Evolutionary conservation across 345 rosid genomes (phyloP), one percentile per base, ranked within the genome.

Genomic region (Salix brachista): DNA sequence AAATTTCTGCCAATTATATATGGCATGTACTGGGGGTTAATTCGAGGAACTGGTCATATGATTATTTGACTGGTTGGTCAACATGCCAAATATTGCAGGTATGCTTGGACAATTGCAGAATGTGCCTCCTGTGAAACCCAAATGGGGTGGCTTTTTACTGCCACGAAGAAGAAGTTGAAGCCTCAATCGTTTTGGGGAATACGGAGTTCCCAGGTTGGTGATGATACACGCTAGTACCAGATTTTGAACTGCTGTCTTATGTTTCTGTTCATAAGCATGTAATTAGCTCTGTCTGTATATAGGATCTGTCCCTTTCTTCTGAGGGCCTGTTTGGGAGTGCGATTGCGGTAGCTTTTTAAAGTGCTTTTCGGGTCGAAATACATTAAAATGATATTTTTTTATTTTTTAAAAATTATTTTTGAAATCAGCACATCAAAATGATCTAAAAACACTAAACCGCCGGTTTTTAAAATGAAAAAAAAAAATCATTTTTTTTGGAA

Each of bases 141-240:
- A 2, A 81, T 91, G 85, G 99, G 99, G 25, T 96, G 99, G 99
- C 91, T 87, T 71, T 96, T 90, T 77, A 91, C 98, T 4, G 92
- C 97, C 7, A 91, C 88, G 14, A 89, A 85, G 71, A 81, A 79
- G 48, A 89, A 84, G 74, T 67, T 95, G 89, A 91, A 86, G 89
- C 99, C 99, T 61, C 82, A 75, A 70, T 90, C 88, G 12, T 96
- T 96, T 73, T 93, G 99, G 98, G 99, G 93, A 36, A 87, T 93
- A 70, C 88, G 96, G 11, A 87, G 93, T 85, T 82, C 94, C 70
- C 91, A 88, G 77, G 94, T 96, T 72, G 90, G 86, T 2, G 93
- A 90, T 80, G 86, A 85, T 79, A 79, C 56, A 76, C 72, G 56
- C 66, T 80, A 79, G 79, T 50, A 30, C 17, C 34, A 34, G 37